Base-by-base conservation (phyloP, 306 rosid genomes). In the Coriaria nepalensis region DNA sequence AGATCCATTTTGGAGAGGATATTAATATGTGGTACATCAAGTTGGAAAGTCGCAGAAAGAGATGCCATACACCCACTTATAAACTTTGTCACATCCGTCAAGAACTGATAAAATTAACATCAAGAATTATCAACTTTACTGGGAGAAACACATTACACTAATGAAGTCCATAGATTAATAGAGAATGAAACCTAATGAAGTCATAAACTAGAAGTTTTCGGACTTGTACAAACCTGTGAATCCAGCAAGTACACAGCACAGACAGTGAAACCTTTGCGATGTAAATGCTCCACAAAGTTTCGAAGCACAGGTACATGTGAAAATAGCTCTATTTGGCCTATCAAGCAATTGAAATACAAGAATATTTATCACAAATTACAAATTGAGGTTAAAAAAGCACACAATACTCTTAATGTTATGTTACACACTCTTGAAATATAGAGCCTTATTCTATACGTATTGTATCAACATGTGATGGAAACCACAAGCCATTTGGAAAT, bases 1-100 rank as follows among this genome's bases (percentile, higher is more conserved):
- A 81, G 95, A 71, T 90, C 95, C 95, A 90, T 78, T 64, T 88
- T 84, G 54, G 97, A 79, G 64, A 84, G 97, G 62, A 90, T 81
- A 73, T 84, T 90, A 50, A 84, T 80, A 71, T 90, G 97, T 12
- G 94, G 94, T 13, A 90, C 39, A 72, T 90, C 95, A 67, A 81
- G 93, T 55, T 84, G 95, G 57, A 90, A 59, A 86, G 80, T 78
- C 47, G 94, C 92, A 57, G 94, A 80, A 61, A 84, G 94, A 35
- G 74, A 67, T 42, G 92, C 73, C 85, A 90, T 84, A 71, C 98
- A 85, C 60, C 95, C 95, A 65, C 94, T 90, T 13, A 90, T 85
- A 50, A 90, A 90, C 82, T 90, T 84, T 40, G 97, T 81, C 47
- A 90, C 77, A 78, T 90, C 97, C 7, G 83, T 74, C 79, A 79